A percentile compares a stretch with the other conserved stretches of the same genome.
Evolutionary conservation across 441 rosid genomes (phyloP).

Genomic region (Lepidium campestre): DNA sequence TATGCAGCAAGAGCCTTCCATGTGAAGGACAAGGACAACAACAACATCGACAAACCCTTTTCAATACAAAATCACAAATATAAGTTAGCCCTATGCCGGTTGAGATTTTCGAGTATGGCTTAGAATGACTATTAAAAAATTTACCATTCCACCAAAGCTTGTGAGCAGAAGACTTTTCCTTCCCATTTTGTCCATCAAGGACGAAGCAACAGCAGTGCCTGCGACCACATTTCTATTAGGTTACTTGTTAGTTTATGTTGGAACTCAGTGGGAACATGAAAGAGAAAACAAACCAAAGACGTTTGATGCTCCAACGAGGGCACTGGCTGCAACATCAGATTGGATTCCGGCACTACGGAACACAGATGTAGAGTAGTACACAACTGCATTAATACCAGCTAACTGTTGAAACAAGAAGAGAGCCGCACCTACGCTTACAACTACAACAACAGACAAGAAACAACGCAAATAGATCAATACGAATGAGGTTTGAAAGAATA

Average conservation of each 20-base stretch:
- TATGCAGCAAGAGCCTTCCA: conserved; percentile 92
- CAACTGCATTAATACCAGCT: conserved; percentile 98
- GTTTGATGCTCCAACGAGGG: conserved; percentile 95
- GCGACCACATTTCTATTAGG: background rate
- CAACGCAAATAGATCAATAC: background rate
- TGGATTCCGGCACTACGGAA: conserved; percentile 86
- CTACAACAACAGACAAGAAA: conserved; percentile 40
- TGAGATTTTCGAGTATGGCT: background rate
- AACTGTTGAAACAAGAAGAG: conserved; percentile 96
- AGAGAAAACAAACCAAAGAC: conserved; percentile 56
- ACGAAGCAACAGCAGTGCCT: conserved; percentile 96
- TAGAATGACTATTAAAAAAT: background rate
- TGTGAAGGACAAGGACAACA: conserved; percentile 85
- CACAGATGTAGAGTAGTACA: conserved; percentile 96
- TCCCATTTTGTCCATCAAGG: conserved; percentile 96
- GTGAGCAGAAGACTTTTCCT: conserved; percentile 83
- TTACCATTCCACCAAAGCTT: conserved; percentile 94
- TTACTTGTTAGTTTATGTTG: background rate
- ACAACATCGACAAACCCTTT: conserved; percentile 90
- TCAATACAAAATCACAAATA: background rate
- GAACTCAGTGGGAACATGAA: background rate
- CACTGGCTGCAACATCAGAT: conserved; percentile 99
- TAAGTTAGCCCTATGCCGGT: background rate
- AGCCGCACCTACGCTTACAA: conserved; percentile 96
- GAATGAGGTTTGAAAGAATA: background rate